Conservation (phyloP, 2,329 filamentous ascomycete genomes). For the Neopestalotiopsis sp. region DNA sequence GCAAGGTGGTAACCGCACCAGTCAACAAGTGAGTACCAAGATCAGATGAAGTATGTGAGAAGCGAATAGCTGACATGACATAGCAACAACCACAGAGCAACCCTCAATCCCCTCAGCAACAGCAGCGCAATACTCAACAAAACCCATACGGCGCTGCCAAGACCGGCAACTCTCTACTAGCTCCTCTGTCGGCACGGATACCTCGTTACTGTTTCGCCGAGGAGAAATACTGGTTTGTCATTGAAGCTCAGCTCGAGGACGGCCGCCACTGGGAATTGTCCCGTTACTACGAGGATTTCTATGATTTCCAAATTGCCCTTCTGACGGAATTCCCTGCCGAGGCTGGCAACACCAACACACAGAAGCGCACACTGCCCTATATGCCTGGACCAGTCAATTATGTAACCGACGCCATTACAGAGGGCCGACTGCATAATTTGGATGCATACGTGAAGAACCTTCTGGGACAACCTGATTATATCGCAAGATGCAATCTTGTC, state of each 20-base stretch:
- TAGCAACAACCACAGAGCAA: slow-evolving; percentile 35
- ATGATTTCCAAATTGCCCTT: slow-evolving; percentile 96
- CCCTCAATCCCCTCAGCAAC: slow-evolving; percentile 30
- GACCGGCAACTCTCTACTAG: slow-evolving; percentile 63
- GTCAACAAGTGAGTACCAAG: slow-evolving; percentile 42
- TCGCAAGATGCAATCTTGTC: slow-evolving; percentile 82
- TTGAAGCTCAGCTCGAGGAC: slow-evolving; percentile 89
- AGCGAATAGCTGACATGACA: slow-evolving; percentile 25
- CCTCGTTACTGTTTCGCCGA: slow-evolving; percentile 95
- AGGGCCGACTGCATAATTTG: slow-evolving; percentile 88
- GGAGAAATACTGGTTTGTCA: slow-evolving; percentile 98
- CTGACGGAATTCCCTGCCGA: slow-evolving; percentile 91
- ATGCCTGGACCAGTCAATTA: slow-evolving; percentile 99
- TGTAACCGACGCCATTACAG: slow-evolving; percentile 96
- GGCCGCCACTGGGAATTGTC: slow-evolving; percentile 91
- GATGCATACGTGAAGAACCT: slow-evolving; percentile 96
- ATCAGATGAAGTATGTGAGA: background rate
- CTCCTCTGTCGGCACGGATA: slow-evolving; percentile 83
- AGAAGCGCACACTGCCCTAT: slow-evolving; percentile 86
- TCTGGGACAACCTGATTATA: slow-evolving; percentile 80
- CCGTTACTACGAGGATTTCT: slow-evolving; percentile 97
- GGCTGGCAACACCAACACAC: slow-evolving; percentile 81
- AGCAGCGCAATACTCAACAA: slow-evolving; percentile 44
- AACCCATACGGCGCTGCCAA: slow-evolving; percentile 37
- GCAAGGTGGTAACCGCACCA: slow-evolving; percentile 51